A percentile compares a stretch with the other conserved stretches of the same genome.
These are phyloP conservation scores for Tricholoma furcatifolium DNA, from an alignment of 768 basidiomycete species.

Conservation along the genomic window DNA sequence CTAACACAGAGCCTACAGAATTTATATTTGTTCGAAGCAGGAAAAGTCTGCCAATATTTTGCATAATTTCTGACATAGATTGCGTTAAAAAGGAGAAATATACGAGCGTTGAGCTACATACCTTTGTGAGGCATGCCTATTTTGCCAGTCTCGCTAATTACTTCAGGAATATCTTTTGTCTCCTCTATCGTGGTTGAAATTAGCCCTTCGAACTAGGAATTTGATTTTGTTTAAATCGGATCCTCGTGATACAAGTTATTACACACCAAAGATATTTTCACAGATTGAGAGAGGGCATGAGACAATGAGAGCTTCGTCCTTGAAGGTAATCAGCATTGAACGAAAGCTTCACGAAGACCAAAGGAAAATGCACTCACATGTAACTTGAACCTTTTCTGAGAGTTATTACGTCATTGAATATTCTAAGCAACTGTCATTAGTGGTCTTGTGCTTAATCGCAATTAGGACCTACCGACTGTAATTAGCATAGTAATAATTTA, in stretches of 20 bases:
- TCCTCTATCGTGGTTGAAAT: conserved; percentile 94
- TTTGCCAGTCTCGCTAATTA: conserved; percentile 91
- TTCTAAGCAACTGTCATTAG: conserved; percentile 40
- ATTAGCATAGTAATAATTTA: conserved; percentile 96
- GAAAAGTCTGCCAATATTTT: conserved; percentile 94
- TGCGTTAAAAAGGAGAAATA: conserved; percentile 2
- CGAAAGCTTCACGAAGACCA: background rate
- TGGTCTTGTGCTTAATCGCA: background rate
- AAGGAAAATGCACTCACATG: conserved; percentile 58
- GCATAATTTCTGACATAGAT: conserved; percentile 79
- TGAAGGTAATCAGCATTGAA: background rate
- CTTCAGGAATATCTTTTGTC: conserved; percentile 93
- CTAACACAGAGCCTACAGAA: conserved; percentile 93
- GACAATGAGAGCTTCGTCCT: conserved; percentile 97
- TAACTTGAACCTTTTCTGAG: conserved; percentile 92
- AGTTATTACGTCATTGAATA: conserved; percentile 97
- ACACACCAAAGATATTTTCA: conserved; percentile 88
- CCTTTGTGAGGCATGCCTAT: conserved; percentile 88
- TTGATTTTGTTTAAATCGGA: background rate
- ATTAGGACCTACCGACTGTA: conserved; percentile 76
- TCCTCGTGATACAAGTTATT: background rate
- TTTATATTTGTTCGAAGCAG: conserved; percentile 92
- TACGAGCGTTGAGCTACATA: conserved; percentile 21
- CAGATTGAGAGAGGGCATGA: conserved; percentile 93
- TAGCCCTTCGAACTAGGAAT: conserved; percentile 78